phyloP scores from a whole-genome alignment of 129 eudicot genomes.

The Dittrichia graveolens region DNA sequence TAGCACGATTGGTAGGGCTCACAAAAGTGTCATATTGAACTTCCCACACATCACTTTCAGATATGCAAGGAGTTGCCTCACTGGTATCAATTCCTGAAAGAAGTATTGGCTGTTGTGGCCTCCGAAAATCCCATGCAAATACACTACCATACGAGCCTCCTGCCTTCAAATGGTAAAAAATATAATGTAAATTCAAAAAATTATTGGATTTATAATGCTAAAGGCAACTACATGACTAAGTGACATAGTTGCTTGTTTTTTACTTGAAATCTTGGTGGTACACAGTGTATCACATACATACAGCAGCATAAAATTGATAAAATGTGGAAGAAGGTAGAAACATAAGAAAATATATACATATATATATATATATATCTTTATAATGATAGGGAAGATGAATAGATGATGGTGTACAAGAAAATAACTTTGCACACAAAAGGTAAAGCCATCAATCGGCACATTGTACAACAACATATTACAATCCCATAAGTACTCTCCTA shows the following conservation, averaged over 20 bases:
- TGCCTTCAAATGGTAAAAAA: slow-evolving; percentile 53
- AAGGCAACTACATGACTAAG: neutral
- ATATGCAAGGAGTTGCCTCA: slow-evolving; percentile 35
- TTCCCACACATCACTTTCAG: slow-evolving; percentile 97
- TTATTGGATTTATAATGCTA: neutral
- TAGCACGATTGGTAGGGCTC: slow-evolving; percentile 55
- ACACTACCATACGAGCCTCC: slow-evolving; percentile 92
- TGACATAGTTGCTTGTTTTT: neutral
- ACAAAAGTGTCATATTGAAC: slow-evolving; percentile 82
- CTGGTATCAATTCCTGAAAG: slow-evolving; percentile 65
- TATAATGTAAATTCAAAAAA: neutral
- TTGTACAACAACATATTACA: no score
- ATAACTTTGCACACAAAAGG: no score
- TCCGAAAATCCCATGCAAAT: slow-evolving; percentile 91
- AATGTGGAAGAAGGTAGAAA: neutral
- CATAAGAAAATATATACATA: neutral
- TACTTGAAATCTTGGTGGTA: neutral
- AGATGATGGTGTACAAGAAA: no score
- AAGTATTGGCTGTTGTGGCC: slow-evolving; percentile 74
- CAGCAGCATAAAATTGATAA: neutral
- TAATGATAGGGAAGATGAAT: neutral
- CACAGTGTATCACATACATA: neutral
- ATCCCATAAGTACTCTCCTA: neutral
- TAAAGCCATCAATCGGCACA: no score
- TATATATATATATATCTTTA: neutral